Conservation (phyloP, 2,329 filamentous ascomycete genomes). For the Penicillium sp. region DNA sequence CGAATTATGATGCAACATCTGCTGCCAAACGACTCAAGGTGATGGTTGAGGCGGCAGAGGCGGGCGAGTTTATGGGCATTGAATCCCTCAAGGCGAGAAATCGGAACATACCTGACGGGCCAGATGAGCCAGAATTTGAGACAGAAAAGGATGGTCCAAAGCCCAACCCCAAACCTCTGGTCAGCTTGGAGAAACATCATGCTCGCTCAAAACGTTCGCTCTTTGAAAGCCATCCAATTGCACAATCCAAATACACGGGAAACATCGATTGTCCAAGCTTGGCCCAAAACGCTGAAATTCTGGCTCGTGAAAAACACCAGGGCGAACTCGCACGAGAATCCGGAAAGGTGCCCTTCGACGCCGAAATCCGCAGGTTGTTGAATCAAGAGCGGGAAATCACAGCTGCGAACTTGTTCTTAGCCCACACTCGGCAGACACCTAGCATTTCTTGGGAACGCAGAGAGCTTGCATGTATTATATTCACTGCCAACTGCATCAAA, state of each 20-base stretch:
- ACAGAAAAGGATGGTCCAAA: not conserved
- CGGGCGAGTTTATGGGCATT: constrained; percentile 42
- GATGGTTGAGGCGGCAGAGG: constrained; percentile 47
- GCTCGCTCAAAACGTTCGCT: not conserved
- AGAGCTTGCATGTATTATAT: constrained; percentile 32
- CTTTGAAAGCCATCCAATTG: not conserved
- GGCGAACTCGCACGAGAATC: constrained; percentile 1
- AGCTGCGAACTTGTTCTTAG: constrained; percentile 39
- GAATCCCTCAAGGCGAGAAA: constrained; percentile 36
- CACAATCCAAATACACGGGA: not conserved
- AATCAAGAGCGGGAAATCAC: constrained; percentile 32
- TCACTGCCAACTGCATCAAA: constrained; percentile 37
- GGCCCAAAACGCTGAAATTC: constrained; percentile 8
- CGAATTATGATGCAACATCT: constrained; percentile 42
- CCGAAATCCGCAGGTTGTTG: constrained; percentile 28
- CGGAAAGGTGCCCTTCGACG: constrained; percentile 14
- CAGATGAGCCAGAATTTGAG: constrained; percentile 1
- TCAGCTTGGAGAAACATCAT: constrained; percentile 4
- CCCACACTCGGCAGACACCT: not conserved
- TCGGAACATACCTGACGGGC: not conserved
- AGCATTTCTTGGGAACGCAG: constrained; percentile 27
- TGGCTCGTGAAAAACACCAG: constrained; percentile 14
- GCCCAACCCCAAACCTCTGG: constrained; percentile 1
- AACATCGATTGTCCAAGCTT: not conserved
- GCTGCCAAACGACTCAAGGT: constrained; percentile 37